Evolutionary conservation across 2,329 filamentous ascomycete genomes (phyloP).

Genomic region (Diplodia mutila): DNA sequence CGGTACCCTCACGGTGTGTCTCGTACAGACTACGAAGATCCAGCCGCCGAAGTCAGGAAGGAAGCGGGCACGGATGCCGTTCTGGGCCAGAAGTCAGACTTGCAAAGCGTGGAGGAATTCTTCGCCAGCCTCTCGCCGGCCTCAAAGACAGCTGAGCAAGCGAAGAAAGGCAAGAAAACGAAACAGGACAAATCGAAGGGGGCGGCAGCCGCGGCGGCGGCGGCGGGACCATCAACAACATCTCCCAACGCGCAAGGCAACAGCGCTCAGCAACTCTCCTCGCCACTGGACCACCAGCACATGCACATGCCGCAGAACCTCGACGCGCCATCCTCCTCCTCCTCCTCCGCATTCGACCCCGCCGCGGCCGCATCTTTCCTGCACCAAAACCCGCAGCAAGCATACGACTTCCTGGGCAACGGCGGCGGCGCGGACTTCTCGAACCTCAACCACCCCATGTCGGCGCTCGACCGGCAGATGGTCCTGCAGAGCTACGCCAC

Average conservation of each 20-base stretch:
- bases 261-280: constrained; percentile 47
- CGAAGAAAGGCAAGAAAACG: constrained; percentile 29
- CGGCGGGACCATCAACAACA: background rate
- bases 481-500: constrained; percentile 72
- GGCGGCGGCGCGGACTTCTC: background rate
- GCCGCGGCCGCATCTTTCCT: constrained; percentile 38
- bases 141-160: constrained; percentile 41
- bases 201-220: background rate
- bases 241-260: constrained; percentile 32
- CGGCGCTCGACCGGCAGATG: constrained; percentile 74
- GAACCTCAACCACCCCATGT: constrained; percentile 56
- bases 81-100: constrained; percentile 81
- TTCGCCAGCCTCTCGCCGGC: constrained; percentile 78
- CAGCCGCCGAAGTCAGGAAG: constrained; percentile 67
- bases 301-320: constrained; percentile 29
- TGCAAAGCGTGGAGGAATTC: constrained; percentile 95
- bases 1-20: constrained; percentile 91
- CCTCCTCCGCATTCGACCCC: constrained; percentile 43
- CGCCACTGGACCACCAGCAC: constrained; percentile 2
- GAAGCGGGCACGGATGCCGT: constrained; percentile 86
- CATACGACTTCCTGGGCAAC: constrained; percentile 19
- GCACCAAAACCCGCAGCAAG: constrained; percentile 26
- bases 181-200: constrained; percentile 25
- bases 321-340: constrained; percentile 34
- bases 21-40: constrained; percentile 79